Evolutionary conservation across 805 yeast genomes (phyloP).

Genomic region (Teunomyces lycoperdinae): DNA sequence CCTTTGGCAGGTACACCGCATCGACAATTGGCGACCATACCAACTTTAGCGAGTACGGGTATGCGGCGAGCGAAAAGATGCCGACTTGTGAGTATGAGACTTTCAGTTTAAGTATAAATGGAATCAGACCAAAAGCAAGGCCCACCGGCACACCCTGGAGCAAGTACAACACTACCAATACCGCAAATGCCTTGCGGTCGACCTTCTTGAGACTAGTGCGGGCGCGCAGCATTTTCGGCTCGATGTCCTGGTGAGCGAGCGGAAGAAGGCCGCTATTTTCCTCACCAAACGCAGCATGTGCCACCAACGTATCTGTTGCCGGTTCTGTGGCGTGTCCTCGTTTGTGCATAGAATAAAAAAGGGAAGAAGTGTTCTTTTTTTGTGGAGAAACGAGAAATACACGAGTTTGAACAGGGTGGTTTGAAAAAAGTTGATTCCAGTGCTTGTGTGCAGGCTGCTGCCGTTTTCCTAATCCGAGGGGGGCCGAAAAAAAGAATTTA

Average conservation of each 20-base stretch:
- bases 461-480: neutral
- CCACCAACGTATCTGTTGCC: slow-evolving; percentile 10
- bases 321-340: slow-evolving; percentile 16
- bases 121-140: slow-evolving; percentile 89
- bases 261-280: slow-evolving; percentile 40
- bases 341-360: slow-evolving; percentile 16
- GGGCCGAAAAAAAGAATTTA: too few relatives aligned
- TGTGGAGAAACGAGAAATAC: neutral
- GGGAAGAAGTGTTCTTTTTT: neutral
- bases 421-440: neutral
- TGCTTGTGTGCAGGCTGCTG: neutral
- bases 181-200: slow-evolving; percentile 73
- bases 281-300: slow-evolving; percentile 25
- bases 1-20: slow-evolving; percentile 60
- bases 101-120: slow-evolving; percentile 80
- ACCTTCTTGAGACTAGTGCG: slow-evolving; percentile 6
- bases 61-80: slow-evolving; percentile 84
- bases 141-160: slow-evolving; percentile 98
- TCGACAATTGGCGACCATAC: slow-evolving; percentile 97
- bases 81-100: slow-evolving; percentile 89
- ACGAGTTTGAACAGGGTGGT: neutral
- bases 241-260: slow-evolving; percentile 16
- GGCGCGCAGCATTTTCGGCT: neutral
- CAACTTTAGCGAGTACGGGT: slow-evolving; percentile 89
- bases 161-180: slow-evolving; percentile 72